Evolutionary conservation across 768 basidiomycete species (phyloP).

Genomic region (Glaciozyma antarctica): DNA sequence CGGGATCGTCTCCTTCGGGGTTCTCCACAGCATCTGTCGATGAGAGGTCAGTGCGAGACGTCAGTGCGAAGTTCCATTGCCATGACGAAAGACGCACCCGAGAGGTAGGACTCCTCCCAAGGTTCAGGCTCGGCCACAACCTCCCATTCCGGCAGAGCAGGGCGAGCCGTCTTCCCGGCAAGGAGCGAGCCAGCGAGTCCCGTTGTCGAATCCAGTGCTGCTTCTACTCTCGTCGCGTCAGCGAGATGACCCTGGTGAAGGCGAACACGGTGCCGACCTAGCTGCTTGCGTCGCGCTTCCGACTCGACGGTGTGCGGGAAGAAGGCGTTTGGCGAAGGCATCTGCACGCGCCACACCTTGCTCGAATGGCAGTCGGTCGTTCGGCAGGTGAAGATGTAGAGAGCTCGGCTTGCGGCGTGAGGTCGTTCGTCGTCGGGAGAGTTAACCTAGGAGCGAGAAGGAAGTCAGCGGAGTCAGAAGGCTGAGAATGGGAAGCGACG

Average conservation of each 20-base stretch:
- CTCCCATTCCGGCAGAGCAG: slow-evolving; percentile 22
- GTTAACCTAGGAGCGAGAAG: slow-evolving; percentile 11
- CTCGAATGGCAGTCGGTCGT: slow-evolving; percentile 9
- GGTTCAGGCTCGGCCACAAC: slow-evolving; percentile 23
- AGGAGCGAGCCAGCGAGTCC: neutral
- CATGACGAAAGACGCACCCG: neutral
- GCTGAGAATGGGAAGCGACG: neutral
- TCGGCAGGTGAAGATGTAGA: slow-evolving; percentile 32
- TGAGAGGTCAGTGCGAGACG: too few species aligned
- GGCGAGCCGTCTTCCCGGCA: neutral
- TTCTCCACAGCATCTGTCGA: slow-evolving; percentile 1
- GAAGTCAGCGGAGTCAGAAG: too few species aligned
- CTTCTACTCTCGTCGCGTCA: neutral
- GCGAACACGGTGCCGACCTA: neutral
- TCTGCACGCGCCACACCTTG: slow-evolving; percentile 21
- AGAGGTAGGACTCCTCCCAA: slow-evolving; percentile 27
- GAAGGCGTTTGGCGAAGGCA: slow-evolving; percentile 26
- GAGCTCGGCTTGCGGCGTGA: slow-evolving; percentile 28
- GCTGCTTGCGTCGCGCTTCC: neutral
- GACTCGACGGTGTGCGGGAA: slow-evolving; percentile 23
- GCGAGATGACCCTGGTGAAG: neutral
- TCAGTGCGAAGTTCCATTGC: too few species aligned
- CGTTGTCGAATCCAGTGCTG: neutral
- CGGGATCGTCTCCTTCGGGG: slow-evolving; percentile 9
- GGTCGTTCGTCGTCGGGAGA: slow-evolving; percentile 30